A percentile compares a stretch with the other conserved stretches of the same genome.
These are phyloP conservation scores for Phytophthora multivora DNA, from an alignment of 352 stramenopile species.

Conservation along the genomic window DNA sequence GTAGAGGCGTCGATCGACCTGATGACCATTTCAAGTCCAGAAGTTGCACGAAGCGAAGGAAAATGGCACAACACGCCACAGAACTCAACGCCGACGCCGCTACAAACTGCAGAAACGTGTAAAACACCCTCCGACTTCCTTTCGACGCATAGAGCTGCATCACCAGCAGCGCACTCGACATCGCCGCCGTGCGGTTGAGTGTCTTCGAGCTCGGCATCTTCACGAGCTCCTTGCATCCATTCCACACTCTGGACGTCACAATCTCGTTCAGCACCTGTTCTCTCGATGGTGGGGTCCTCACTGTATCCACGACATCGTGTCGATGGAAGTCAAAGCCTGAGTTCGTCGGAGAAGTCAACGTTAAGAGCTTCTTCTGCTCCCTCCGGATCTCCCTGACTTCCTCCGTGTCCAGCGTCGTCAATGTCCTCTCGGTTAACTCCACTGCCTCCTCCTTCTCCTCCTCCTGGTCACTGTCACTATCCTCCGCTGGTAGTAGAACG, in stretches of 20 bases:
- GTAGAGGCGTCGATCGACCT: constrained; percentile 34
- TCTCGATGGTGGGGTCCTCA: constrained; percentile 30
- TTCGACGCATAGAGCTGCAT: constrained; percentile 79
- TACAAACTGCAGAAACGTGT: constrained; percentile 64
- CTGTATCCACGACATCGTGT: constrained; percentile 31
- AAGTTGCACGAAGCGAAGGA: constrained; percentile 59
- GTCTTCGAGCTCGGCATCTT: constrained; percentile 58
- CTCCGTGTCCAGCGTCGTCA: constrained; percentile 9
- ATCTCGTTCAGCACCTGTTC: constrained; percentile 73
- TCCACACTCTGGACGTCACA: constrained; percentile 60
- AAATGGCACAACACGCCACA: constrained; percentile 59
- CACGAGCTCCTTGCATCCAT: constrained; percentile 62
- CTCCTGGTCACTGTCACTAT: constrained; percentile 17
- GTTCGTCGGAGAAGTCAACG: constrained; percentile 28
- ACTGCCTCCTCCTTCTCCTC: constrained; percentile 5
- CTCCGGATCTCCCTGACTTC: constrained; percentile 1
- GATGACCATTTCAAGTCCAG: constrained; percentile 38
- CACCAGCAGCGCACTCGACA: constrained; percentile 73
- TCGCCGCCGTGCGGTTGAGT: constrained; percentile 69
- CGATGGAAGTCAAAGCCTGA: constrained; percentile 78
- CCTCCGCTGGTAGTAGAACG: constrained; percentile 46
- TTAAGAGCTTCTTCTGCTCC: constrained; percentile 22
- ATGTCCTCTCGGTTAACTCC: neutral
- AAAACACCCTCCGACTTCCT: constrained; percentile 60
- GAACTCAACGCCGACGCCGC: constrained; percentile 67